Conservation (phyloP, 768 basidiomycete species). For the Tylopilus cervinicoccineus region DNA sequence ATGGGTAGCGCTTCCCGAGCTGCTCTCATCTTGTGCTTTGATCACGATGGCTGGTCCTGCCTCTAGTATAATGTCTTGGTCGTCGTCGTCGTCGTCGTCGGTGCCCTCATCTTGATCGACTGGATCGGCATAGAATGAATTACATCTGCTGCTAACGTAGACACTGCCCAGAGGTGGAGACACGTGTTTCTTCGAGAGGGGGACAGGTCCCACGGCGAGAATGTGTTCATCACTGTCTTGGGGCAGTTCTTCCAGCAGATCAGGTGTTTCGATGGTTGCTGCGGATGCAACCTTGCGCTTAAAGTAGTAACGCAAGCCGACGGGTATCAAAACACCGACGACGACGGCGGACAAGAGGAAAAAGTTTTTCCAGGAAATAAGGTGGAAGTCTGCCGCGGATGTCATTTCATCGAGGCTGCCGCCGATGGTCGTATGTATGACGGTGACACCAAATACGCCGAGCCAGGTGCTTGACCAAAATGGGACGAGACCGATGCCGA, state of each 20-base stretch:
- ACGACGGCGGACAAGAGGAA: constrained; percentile 80
- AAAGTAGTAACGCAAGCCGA: constrained; percentile 84
- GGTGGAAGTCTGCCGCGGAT: constrained; percentile 85
- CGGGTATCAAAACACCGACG: constrained; percentile 90
- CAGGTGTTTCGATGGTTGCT: constrained; percentile 34
- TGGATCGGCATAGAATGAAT: constrained; percentile 36
- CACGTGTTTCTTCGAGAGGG: constrained; percentile 40
- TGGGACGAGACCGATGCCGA: constrained; percentile 77
- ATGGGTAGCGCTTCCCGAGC: constrained; percentile 22
- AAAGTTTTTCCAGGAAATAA: constrained; percentile 90
- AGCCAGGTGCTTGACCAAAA: constrained; percentile 92
- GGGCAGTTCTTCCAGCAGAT: constrained; percentile 31
- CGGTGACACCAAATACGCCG: constrained; percentile 85
- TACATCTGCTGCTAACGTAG: constrained; percentile 36
- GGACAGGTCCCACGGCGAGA: constrained; percentile 53
- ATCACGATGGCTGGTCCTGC: constrained; percentile 61
- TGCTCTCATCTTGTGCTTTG: constrained; percentile 29
- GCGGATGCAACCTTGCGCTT: constrained; percentile 50
- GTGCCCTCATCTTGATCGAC: constrained; percentile 56
- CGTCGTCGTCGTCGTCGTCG: constrained; percentile 61
- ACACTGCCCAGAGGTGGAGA: constrained; percentile 27
- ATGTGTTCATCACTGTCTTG: constrained; percentile 43
- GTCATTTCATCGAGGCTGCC: constrained; percentile 95
- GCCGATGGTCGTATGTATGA: constrained; percentile 95
- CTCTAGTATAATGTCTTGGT: constrained; percentile 72